phyloP scores from a whole-genome alignment of 2,329 filamentous ascomycete genomes.

The Fusarium oligoseptatum region DNA sequence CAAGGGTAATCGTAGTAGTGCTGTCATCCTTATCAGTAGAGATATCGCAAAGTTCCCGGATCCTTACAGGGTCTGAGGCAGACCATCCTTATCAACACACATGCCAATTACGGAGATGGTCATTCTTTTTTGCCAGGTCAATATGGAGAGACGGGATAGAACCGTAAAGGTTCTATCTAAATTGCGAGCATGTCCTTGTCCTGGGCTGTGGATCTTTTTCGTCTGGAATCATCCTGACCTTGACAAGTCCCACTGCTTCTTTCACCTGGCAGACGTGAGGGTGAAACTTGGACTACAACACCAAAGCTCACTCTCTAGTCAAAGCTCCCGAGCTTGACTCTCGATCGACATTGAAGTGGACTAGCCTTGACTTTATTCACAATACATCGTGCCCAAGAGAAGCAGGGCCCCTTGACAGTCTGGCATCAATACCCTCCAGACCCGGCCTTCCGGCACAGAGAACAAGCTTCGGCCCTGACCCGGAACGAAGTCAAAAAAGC shows the following conservation, averaged over 20 bases:
- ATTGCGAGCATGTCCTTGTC: neutral
- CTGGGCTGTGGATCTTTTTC: conserved; percentile 3
- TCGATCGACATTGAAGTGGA: neutral
- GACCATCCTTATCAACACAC: conserved; percentile 45
- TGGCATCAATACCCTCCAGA: neutral
- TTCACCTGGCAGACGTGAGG: neutral
- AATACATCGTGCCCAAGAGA: neutral
- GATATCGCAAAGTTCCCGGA: conserved; percentile 13
- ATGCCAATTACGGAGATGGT: conserved; percentile 15
- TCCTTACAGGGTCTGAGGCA: conserved; percentile 25
- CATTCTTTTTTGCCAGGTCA: neutral
- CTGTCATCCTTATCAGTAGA: conserved; percentile 30
- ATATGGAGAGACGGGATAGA: neutral
- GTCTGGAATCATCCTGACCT: neutral
- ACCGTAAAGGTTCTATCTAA: neutral
- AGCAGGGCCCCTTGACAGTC: neutral
- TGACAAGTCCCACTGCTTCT: neutral
- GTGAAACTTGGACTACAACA: neutral
- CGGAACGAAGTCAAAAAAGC: conserved; percentile 13
- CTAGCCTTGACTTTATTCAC: neutral
- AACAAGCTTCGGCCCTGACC: conserved; percentile 16
- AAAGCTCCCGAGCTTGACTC: neutral
- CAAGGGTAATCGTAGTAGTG: conserved; percentile 1
- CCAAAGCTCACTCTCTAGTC: neutral
- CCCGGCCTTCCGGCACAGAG: neutral